These are phyloP conservation scores for Ustilago sp. DNA, from an alignment of 1,284 basidiomycete species.

Conservation along the genomic window DNA sequence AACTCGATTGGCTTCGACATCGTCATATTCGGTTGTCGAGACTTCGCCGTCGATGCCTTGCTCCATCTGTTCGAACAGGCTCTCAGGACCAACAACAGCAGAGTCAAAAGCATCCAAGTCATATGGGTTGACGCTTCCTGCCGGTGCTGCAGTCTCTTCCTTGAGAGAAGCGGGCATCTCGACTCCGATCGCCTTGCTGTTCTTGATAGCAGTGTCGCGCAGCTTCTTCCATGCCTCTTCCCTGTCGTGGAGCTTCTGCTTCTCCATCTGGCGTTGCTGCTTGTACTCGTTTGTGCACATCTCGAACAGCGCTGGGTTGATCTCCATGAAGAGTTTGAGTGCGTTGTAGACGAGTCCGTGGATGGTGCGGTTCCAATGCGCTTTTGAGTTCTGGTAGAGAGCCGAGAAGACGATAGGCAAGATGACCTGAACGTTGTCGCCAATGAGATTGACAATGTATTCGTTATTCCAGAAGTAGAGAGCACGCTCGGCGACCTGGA, in stretches of 20 bases:
- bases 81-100: slow-evolving; percentile 41
- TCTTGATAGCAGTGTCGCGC: slow-evolving; percentile 61
- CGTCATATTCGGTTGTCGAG: slow-evolving; percentile 64
- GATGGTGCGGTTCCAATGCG: slow-evolving; percentile 99
- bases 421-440: slow-evolving; percentile 89
- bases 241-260: slow-evolving; percentile 61
- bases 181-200: slow-evolving; percentile 59
- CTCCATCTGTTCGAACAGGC: slow-evolving; percentile 38
- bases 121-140: slow-evolving; percentile 49
- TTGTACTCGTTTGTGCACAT: slow-evolving; percentile 94
- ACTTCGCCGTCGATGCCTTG: slow-evolving; percentile 55
- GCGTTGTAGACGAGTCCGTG: slow-evolving; percentile 99
- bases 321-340: slow-evolving; percentile 98
- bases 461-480: slow-evolving; percentile 80
- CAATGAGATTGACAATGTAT: slow-evolving; percentile 99
- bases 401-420: slow-evolving; percentile 98
- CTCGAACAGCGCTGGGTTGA: slow-evolving; percentile 95
- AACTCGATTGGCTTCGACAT: slow-evolving; percentile 50
- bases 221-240: slow-evolving; percentile 65
- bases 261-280: slow-evolving; percentile 75
- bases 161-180: slow-evolving; percentile 54
- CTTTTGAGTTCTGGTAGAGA: slow-evolving; percentile 93
- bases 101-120: slow-evolving; percentile 55
- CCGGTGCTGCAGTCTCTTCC: slow-evolving; percentile 58
- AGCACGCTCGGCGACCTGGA: slow-evolving; percentile 77